Base-by-base conservation (phyloP, 2,329 filamentous ascomycete genomes). In the Amphichorda felina region DNA sequence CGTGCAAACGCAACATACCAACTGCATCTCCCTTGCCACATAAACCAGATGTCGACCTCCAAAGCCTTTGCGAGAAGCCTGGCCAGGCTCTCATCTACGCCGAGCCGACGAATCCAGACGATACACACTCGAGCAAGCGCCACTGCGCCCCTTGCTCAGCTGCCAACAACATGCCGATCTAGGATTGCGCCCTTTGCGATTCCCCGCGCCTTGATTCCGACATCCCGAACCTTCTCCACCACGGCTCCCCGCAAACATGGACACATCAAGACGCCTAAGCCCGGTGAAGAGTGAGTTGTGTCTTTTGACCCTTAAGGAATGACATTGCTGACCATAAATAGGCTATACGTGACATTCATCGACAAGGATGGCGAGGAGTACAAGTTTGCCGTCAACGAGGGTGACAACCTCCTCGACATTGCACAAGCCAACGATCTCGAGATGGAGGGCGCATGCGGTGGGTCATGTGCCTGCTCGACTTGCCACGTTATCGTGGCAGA, bases 381-480 rank as follows among this genome's bases (percentile, higher is more conserved):
- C 56, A 84, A 80, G 41, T 75, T 95, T 49, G 77, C 81, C 40
- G 89, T 95, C 8, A 68, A 75, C 11, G 77, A 82, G 48, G 91
- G 91, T 34, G 87, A 94, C 59, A 98, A 98, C 57, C 67, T 98
- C 36, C 70, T 98, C 37, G 89, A 96, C 51, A 89, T 98, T 51
- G 91, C 89, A 16, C 89, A 95, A 56, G 85, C 82, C 31, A 75
- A 96, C 58, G 89, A 96, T 52, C 66, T 98, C 29, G 91, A 98
- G 58, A 96, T 98, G 89, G 91, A 98, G 67, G 88, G 91, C 41
- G 91, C 91, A 10, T 98, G 91, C 53, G 91, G 91, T 46, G 91
- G 87, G 16, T 91, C 84, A 24, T 94, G 87, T 60, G 87, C 87
- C 37, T 94, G 87, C 63, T 91, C 83, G 38, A 94, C 87, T 5